Evolutionary conservation across 352 stramenopile genomes (phyloP), one percentile per base, ranked within the genome.

Genomic region (Globisporangium paddicum): DNA sequence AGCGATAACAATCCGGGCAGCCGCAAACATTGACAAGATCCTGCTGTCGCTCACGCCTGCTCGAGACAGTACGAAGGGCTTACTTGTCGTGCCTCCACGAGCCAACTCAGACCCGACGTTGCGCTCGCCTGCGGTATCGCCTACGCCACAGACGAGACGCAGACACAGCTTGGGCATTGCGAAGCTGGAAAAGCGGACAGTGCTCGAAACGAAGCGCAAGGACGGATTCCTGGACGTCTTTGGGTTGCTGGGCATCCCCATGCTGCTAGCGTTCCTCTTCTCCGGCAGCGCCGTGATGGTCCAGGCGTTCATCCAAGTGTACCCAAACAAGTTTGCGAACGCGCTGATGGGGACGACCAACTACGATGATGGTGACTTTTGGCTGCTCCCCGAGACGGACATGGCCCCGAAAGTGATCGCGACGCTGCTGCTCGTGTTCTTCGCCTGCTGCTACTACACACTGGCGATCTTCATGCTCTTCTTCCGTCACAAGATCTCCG

Each of bases 211-310:
- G 35, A 48, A 30, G 23, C 7, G 5, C 5, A 18, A 18, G 3
- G 51, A 83, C 11, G 69, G 71, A 8, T 86, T 86, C 55, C 75
- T 71, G 55, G 71, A 75, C 25, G 67, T 77, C 10, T 83, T 82
- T 47, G 76, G 73, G 3, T 49, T 63, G 1, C 51, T 86, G 10
- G 76, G 76, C 0, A 37, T 82, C 1, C 58, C 68, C 0, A 82
- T 81, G 71, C 10, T 83, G 3, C 1, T 67, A 16, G 68, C 67
- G 2, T 83, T 86, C 49, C 28, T 70, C 11, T 42, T 69, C 18
- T 71, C 69, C 0, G 62, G 72, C 42, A 32, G 69, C 7, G 67
- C 67, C 0, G 68, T 79, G 55, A n/a, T 74, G 10, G 67, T 61
- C 37, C 67, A 75, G 46, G 69, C 72, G 6, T 69, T 70, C 14